phyloP scores from a whole-genome alignment of 2,329 filamentous ascomycete species.

The Aspergillus sp. region DNA sequence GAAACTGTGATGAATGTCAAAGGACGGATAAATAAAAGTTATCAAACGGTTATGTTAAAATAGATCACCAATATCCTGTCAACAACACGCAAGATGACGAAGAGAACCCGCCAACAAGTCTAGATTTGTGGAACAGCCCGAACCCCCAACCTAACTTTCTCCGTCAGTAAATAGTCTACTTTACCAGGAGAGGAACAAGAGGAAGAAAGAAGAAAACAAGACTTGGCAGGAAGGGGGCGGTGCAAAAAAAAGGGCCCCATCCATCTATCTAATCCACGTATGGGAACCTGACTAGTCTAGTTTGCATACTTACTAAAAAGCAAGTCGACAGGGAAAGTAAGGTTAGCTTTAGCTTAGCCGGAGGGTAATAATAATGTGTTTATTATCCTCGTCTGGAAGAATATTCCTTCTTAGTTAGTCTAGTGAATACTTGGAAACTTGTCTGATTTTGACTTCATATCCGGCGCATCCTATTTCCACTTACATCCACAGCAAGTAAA shows the following conservation, averaged over 20 bases:
- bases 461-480: neutral
- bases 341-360: neutral
- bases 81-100: neutral
- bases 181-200: neutral
- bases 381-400: neutral
- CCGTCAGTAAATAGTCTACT: too few species aligned
- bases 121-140: neutral
- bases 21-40: too few species aligned
- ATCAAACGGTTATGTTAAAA: too few species aligned
- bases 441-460: neutral
- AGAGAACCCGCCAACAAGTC: neutral
- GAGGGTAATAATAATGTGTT: neutral
- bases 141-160: neutral
- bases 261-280: neutral
- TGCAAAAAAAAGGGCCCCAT: constrained; percentile 10
- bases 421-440: neutral
- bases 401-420: neutral
- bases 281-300: constrained; percentile 5
- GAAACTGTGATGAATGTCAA: too few species aligned
- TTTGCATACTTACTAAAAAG: too few species aligned
- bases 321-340: neutral
- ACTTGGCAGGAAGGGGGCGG: constrained; percentile 12
- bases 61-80: neutral
- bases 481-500: neutral
- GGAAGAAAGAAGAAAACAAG: neutral